Conservation (phyloP, 2,329 filamentous ascomycete genomes). For the Microthyrium microscopicum region DNA sequence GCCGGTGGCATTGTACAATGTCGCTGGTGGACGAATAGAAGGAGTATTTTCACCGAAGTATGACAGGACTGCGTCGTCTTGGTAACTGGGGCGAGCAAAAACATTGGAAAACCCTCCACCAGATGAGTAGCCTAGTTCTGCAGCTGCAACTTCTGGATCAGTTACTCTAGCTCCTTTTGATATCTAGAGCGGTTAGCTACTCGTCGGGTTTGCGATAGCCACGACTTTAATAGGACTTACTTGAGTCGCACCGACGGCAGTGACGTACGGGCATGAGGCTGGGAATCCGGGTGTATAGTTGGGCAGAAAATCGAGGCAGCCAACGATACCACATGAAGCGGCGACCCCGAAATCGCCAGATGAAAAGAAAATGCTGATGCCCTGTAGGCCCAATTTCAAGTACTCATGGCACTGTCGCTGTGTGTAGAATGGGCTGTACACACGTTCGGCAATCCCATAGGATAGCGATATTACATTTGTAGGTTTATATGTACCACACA, state of each 20-base stretch:
- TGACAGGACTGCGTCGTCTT: neutral
- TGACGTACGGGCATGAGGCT: slow-evolving; percentile 35
- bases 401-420: neutral
- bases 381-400: neutral
- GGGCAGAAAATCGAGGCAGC: slow-evolving; percentile 25
- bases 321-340: slow-evolving; percentile 17
- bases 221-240: slow-evolving; percentile 11
- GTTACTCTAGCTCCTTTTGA: too few species aligned
- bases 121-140: neutral
- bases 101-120: neutral
- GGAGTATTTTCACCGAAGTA: neutral
- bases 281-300: slow-evolving; percentile 22
- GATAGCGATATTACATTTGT: neutral
- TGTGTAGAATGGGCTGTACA: neutral
- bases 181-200: neutral
- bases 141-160: neutral
- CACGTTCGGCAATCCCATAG: neutral
- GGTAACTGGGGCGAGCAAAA: neutral
- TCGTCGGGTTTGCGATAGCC: neutral
- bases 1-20: neutral
- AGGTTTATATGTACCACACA: neutral
- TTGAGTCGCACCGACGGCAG: slow-evolving; percentile 27
- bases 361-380: neutral
- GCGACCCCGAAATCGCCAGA: slow-evolving; percentile 21
- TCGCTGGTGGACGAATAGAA: neutral